Conservation (phyloP, 495 filamentous ascomycete species). For the Usnea hakonensis region DNA sequence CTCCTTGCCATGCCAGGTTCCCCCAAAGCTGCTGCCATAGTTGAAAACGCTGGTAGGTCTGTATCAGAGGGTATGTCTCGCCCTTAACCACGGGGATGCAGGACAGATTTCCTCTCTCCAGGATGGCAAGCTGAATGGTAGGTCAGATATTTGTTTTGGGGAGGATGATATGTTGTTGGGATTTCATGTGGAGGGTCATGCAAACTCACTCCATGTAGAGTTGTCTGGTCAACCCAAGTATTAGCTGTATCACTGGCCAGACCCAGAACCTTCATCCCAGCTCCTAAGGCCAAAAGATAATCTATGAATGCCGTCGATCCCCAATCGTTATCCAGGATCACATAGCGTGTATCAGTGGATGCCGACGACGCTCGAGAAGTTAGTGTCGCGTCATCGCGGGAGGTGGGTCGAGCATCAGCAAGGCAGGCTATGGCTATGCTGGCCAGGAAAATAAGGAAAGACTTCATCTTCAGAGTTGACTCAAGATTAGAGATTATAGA, state of each 20-base stretch:
- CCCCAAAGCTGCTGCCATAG: conserved; percentile 30
- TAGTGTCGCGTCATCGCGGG: not conserved
- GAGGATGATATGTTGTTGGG: too few relatives aligned
- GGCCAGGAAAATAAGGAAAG: not conserved
- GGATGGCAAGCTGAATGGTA: conserved; percentile 23
- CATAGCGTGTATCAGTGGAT: conserved; percentile 12
- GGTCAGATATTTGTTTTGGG: not conserved
- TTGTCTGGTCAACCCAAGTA: conserved; percentile 30
- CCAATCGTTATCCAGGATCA: conserved; percentile 35
- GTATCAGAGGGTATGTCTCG: conserved; percentile 31
- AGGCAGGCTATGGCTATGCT: not conserved
- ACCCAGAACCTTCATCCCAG: conserved; percentile 28
- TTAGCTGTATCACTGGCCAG: conserved; percentile 31
- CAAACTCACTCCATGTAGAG: conserved; percentile 23
- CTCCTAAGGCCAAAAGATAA: conserved; percentile 29
- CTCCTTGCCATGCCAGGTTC: conserved; percentile 32
- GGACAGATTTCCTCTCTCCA: conserved; percentile 29
- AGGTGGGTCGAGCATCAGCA: not conserved
- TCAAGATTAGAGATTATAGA: not conserved
- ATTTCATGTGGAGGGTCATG: not conserved
- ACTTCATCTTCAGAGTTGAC: not conserved
- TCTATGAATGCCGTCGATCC: conserved; percentile 29
- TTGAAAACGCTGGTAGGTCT: conserved; percentile 29
- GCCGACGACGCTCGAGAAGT: conserved; percentile 5
- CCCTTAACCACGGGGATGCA: conserved; percentile 33